phyloP scores from a whole-genome alignment of 2,329 filamentous ascomycete species.

The Monosporascus sp. region DNA sequence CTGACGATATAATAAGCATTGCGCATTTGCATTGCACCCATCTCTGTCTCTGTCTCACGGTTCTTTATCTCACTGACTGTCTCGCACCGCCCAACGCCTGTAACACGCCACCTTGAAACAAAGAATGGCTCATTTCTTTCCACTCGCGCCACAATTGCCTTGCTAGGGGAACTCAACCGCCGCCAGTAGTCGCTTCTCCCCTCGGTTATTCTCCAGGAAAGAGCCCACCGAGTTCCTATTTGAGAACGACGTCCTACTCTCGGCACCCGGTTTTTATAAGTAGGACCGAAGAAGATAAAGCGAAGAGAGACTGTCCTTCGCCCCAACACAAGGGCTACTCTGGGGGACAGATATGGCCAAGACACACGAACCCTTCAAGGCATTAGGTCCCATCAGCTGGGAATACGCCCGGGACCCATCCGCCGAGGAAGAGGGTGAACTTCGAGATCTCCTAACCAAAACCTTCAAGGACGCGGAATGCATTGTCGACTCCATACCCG shows the following conservation, averaged over 20 bases:
- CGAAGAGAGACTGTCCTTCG: too few species aligned
- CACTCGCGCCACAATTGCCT: background rate
- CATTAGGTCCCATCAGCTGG: constrained; percentile 48
- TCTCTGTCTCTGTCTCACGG: background rate
- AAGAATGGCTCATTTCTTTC: background rate
- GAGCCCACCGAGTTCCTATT: background rate
- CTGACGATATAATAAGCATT: background rate
- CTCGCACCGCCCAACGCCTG: background rate
- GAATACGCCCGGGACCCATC: constrained; percentile 30
- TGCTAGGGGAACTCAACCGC: background rate
- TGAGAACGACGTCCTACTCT: too few species aligned
- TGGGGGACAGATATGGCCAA: background rate
- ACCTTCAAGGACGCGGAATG: constrained; percentile 65
- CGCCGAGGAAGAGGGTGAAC: constrained; percentile 22
- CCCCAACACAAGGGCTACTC: too few species aligned
- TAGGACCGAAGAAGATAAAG: too few species aligned
- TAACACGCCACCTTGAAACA: background rate
- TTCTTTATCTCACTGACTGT: background rate
- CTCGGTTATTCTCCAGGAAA: background rate
- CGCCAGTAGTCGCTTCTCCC: background rate
- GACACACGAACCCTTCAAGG: constrained; percentile 46
- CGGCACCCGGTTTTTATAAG: too few species aligned
- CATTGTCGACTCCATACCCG: constrained; percentile 72
- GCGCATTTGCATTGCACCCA: background rate
- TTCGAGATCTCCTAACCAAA: constrained; percentile 48